These are phyloP conservation scores for Colletotrichum liaoningense DNA, from an alignment of 2,329 filamentous ascomycete genomes.

Conservation along the genomic window DNA sequence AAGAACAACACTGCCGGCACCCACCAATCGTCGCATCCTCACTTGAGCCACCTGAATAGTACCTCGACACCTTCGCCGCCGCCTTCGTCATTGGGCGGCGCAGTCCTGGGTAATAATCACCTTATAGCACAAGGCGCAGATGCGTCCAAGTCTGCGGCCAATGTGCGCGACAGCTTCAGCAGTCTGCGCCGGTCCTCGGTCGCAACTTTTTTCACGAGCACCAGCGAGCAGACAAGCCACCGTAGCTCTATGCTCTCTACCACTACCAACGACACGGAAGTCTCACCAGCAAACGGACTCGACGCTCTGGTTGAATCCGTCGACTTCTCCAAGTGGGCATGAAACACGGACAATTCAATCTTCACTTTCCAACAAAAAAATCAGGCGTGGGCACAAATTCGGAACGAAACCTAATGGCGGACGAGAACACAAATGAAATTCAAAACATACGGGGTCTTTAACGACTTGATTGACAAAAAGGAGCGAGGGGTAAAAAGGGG, in stretches of 20 bases:
- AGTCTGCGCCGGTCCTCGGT: conserved; percentile 73
- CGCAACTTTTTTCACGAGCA: conserved; percentile 71
- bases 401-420: conserved; percentile 1
- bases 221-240: conserved; percentile 67
- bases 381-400: not conserved
- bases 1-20: conserved; percentile 51
- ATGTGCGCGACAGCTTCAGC: conserved; percentile 70
- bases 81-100: conserved; percentile 45
- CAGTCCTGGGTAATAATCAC: conserved; percentile 38
- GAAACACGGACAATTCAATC: conserved; percentile 26
- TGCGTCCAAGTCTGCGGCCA: conserved; percentile 55
- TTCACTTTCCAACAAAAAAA: not conserved
- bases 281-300: conserved; percentile 44
- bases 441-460: conserved; percentile 15
- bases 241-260: conserved; percentile 67
- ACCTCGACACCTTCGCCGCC: conserved; percentile 42
- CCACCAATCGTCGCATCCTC: conserved; percentile 36
- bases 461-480: conserved; percentile 12
- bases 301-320: conserved; percentile 50
- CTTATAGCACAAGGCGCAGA: conserved; percentile 38
- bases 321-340: conserved; percentile 54
- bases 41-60: conserved; percentile 43
- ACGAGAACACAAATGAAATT: not conserved
- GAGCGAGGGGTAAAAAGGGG: not conserved
- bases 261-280: conserved; percentile 67